Evolutionary conservation across 805 yeast species (phyloP).

Genomic region (Candida glaebosa): DNA sequence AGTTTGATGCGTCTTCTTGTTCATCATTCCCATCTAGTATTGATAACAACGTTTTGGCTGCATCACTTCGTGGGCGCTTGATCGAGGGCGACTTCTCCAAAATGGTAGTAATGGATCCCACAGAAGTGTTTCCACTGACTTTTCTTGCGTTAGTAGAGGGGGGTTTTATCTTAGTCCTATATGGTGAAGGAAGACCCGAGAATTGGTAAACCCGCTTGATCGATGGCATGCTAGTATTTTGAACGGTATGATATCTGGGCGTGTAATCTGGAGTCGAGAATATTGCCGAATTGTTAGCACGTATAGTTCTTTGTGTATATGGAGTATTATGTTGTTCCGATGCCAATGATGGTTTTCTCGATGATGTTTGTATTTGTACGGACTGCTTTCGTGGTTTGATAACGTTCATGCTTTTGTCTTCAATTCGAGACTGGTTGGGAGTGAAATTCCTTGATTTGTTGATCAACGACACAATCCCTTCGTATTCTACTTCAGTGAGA

Average conservation of each 20-base stretch:
- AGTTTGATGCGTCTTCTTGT: conserved; percentile 5
- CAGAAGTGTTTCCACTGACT: conserved; percentile 1
- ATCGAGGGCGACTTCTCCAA: conserved; percentile 1
- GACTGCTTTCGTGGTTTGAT: neutral
- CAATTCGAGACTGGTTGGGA: neutral
- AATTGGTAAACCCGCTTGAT: conserved; percentile 43
- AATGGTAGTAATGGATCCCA: conserved; percentile 9
- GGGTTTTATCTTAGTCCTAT: conserved; percentile 36
- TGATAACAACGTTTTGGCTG: conserved; percentile 37
- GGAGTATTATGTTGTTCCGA: conserved; percentile 17
- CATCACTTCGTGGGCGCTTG: conserved; percentile 21
- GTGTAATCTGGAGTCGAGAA: conserved; percentile 34
- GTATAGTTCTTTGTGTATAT: conserved; percentile 26
- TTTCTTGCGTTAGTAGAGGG: conserved; percentile 16
- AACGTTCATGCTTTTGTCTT: neutral
- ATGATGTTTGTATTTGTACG: neutral
- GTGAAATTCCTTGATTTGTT: conserved; percentile 11
- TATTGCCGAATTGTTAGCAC: conserved; percentile 11
- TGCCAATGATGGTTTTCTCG: conserved; percentile 7
- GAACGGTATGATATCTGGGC: conserved; percentile 33
- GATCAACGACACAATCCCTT: conserved; percentile 70
- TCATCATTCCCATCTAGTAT: conserved; percentile 28
- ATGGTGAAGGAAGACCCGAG: conserved; percentile 44
- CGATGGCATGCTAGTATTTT: conserved; percentile 25
- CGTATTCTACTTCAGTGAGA: conserved; percentile 68